These are phyloP conservation scores for Wickerhamiella kazuoi DNA, from an alignment of 805 yeast species.

Conservation along the genomic window DNA sequence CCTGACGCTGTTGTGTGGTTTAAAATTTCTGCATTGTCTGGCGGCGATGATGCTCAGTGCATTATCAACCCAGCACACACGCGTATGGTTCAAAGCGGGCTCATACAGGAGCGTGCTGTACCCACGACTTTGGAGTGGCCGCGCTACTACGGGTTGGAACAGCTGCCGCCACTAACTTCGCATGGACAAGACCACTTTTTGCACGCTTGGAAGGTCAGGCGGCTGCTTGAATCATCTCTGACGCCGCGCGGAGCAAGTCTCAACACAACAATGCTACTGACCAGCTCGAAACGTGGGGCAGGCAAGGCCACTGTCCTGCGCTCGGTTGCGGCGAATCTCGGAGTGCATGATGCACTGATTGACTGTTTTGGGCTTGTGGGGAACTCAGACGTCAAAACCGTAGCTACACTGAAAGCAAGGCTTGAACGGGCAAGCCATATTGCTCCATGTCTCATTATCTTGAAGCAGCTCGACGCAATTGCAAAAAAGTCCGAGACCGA, in stretches of 20 bases:
- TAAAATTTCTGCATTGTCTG: conserved; percentile 40
- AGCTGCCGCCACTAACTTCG: conserved; percentile 19
- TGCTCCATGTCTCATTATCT: conserved; percentile 32
- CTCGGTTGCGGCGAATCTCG: conserved; percentile 38
- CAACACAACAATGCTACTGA: conserved; percentile 45
- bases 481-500: conserved; percentile 49
- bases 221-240: conserved; percentile 34
- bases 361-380: conserved; percentile 54
- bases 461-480: conserved; percentile 60
- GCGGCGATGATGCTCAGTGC: conserved; percentile 19
- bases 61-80: conserved; percentile 53
- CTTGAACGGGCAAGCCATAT: conserved; percentile 44
- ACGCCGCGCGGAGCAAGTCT: conserved; percentile 23
- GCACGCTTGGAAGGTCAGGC: conserved; percentile 34
- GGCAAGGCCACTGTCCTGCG: conserved; percentile 59
- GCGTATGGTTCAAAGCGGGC: conserved; percentile 51
- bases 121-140: conserved; percentile 27
- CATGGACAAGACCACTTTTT: conserved; percentile 24
- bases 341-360: conserved; percentile 46
- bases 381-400: conserved; percentile 58
- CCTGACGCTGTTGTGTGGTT: conserved; percentile 79
- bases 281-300: conserved; percentile 53
- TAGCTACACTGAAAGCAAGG: conserved; percentile 62
- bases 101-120: conserved; percentile 22
- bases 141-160: conserved; percentile 29